Conservation (phyloP, 352 stramenopile species). For the Lagenidium sp. region DNA sequence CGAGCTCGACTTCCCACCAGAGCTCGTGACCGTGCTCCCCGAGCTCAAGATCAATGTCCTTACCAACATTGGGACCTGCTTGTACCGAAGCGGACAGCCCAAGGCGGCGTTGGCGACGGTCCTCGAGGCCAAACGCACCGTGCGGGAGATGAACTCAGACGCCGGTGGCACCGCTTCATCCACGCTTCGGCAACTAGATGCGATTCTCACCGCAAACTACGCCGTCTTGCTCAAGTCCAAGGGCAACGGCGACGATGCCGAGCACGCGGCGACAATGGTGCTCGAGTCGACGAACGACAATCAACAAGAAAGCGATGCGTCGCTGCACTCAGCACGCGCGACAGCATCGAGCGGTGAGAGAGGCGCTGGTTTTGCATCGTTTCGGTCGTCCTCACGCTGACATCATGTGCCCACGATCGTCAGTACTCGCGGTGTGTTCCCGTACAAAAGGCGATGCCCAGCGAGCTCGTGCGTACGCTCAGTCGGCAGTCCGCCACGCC, state of each 20-base stretch:
- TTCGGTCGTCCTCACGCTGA: too few species aligned
- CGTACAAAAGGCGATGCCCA: not conserved
- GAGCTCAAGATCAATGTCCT: constrained; percentile 23
- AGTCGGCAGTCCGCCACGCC: not conserved
- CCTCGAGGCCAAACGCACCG: constrained; percentile 22
- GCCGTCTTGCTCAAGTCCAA: constrained; percentile 29
- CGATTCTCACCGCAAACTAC: constrained; percentile 29
- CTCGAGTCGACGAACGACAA: constrained; percentile 8
- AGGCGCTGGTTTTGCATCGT: too few species aligned
- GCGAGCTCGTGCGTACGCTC: not conserved
- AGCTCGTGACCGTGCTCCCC: constrained; percentile 11
- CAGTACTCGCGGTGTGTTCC: constrained; percentile 3
- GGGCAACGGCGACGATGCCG: constrained; percentile 20
- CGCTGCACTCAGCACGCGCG: not conserved
- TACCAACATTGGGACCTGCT: constrained; percentile 25
- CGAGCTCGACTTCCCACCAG: constrained; percentile 2
- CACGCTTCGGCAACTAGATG: too few species aligned
- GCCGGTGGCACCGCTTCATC: not conserved
- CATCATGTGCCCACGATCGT: too few species aligned
- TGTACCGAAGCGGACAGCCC: constrained; percentile 20
- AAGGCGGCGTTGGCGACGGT: constrained; percentile 27
- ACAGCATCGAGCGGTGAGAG: not conserved
- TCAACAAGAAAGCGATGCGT: constrained; percentile 1
- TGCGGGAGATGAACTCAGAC: constrained; percentile 1
- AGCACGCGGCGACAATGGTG: constrained; percentile 17